These are phyloP conservation scores for Artemisia princeps DNA, from an alignment of 140 eudicot genomes.

Conservation along the genomic window DNA sequence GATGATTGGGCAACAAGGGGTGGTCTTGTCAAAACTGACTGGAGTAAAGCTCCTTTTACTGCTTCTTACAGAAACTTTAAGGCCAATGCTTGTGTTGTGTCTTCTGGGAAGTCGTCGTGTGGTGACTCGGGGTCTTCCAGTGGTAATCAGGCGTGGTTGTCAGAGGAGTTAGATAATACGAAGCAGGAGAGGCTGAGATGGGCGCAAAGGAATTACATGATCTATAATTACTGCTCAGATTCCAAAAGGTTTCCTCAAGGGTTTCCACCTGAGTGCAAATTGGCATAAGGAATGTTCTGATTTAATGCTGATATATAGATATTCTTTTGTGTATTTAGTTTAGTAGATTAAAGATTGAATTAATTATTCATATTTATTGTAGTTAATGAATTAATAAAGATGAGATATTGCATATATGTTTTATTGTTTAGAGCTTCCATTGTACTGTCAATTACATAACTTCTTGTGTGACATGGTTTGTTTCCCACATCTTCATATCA, in stretches of 20 bases:
- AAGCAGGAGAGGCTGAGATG: not conserved
- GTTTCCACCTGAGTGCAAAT: not conserved
- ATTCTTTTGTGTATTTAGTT: conserved; percentile 18
- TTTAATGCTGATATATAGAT: not conserved
- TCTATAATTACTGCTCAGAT: not conserved
- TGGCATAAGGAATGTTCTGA: conserved; percentile 13
- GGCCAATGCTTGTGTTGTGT: conserved; percentile 40
- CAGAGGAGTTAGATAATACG: not conserved
- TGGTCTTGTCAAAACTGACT: conserved; percentile 60
- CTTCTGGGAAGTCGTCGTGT: not conserved
- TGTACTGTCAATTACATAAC: too few relatives aligned
- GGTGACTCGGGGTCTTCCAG: not conserved
- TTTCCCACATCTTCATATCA: too few relatives aligned
- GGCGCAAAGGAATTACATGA: not conserved
- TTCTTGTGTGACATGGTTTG: too few relatives aligned
- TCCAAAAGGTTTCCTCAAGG: not conserved
- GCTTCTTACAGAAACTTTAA: conserved; percentile 53
- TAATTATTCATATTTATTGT: conserved; percentile 13
- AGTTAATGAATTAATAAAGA: conserved; percentile 9
- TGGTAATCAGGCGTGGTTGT: not conserved
- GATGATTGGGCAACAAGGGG: conserved; percentile 78
- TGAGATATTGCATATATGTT: too few relatives aligned
- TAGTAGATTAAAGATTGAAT: not conserved
- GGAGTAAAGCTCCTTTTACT: conserved; percentile 63
- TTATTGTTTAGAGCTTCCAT: too few relatives aligned